Base-by-base conservation (phyloP, 257 asterid genomes). In the Nemophila menziesii region DNA sequence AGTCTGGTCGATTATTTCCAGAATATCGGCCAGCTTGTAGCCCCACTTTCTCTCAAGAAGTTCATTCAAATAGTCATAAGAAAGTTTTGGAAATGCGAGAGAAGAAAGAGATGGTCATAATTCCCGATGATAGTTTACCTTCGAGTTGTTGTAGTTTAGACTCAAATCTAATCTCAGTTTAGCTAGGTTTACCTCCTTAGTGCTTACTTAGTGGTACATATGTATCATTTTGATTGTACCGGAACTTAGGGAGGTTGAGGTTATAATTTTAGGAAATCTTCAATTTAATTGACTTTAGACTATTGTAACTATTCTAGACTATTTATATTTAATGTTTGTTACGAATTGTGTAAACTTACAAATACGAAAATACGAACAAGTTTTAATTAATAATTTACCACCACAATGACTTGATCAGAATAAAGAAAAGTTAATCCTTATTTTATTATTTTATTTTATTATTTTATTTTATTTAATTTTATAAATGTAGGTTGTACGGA, bases 21-120 rank as follows among this genome's bases (percentile, higher is more conserved):
- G 75, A 68, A 37, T 68, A 68, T 2, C 47, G 75, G 18, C 75
- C 75, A 29, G 71, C 75, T 26, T 60, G 66, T 14, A 68, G 75
- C 33, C 75, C 75, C 5, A 63, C 75, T 10, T 68, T 63, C 46
- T 54, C 66, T 1, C 53, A 37, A 27, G 60, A 55, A 1, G 22
- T 18, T 20, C 71, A 68, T 33, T 68, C 75, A 0, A 68, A 67
- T 14, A 62, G 62, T 26, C 74, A 67, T 36, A 43, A 66, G 36
- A 67, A 62, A 44, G 67, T 67, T 38, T 26, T 68, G 20, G 75
- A 68, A 44, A 68, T 68, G 75, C 23, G 73, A 61, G 61, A 46
- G 29, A 56, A 52, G 39, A 61, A 51, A 55, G 73, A 61, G 10
- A 18, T n/a, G 17, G 4, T 50, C 45, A 50, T 38, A 10, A 44